Base-by-base conservation (phyloP, 1,284 basidiomycete species). In the Tilletia indica region DNA sequence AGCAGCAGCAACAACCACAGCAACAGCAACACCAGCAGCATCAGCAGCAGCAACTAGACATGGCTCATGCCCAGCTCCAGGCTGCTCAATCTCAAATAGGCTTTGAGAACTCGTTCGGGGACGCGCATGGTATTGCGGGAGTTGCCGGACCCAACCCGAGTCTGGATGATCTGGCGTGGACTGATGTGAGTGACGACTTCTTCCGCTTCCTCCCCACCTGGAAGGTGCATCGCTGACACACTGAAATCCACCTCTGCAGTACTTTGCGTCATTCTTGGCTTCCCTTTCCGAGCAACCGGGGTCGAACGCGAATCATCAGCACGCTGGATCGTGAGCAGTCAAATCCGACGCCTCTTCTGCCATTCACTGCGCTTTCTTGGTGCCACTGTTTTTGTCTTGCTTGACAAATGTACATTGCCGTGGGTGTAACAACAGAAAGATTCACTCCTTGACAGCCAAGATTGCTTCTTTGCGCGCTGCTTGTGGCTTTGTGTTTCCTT, bases 401-500 rank as follows among this genome's bases (percentile, higher is more conserved):
- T 31, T 31, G 25, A 31, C 25, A 31, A 31, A 31, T 31, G 25
- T 31, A 31, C 54, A 56, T 56, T 56, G 21, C 31, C 54, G 4
- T 56, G 54, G 54, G 9, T 56, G n/a, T 19, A 56, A 56, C 9
- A 21, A 16, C 25, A 39, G 12, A 14, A 6, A 19, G 45, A 51
- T 68, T 38, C 72, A 80, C 63, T 77, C 70, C 61, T 75, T 77
- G 48, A 74, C 54, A 31, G 75, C 70, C 19, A 82, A 69, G 21
- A 84, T 76, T 19, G 80, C 77, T 14, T 76, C 76, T 86, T 94
- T 94, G 84, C 91, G 89, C 86, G 95, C 95, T 48, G 94, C 90
- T 83, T 92, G 94, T 6, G 96, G 95, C 85, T 95, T 97, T 85
- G 31, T 48, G 68, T 68, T 68, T 21, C 51, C 51, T 49, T 51